Conservation (phyloP, 2,329 filamentous ascomycete species). For the Aspergillus sp. region DNA sequence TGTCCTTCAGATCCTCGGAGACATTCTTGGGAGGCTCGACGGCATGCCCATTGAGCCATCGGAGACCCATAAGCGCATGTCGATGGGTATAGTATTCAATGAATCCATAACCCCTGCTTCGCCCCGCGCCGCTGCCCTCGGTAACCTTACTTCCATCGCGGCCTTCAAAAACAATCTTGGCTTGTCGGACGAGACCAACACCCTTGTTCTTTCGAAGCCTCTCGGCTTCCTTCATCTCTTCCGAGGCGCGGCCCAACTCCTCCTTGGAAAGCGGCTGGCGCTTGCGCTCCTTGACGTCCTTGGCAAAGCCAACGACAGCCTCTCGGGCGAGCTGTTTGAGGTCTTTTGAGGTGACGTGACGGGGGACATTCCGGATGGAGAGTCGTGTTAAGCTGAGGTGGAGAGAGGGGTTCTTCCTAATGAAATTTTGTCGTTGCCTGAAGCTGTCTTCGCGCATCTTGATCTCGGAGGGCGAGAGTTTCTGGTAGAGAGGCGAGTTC, state of each 20-base stretch:
- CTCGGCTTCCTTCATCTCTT: slow-evolving; percentile 81
- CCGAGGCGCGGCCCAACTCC: slow-evolving; percentile 78
- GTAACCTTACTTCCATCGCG: slow-evolving; percentile 80
- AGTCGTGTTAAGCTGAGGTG: slow-evolving; percentile 89
- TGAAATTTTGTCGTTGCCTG: slow-evolving; percentile 84
- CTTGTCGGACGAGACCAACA: slow-evolving; percentile 86
- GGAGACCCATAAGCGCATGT: slow-evolving; percentile 89
- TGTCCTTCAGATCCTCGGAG: slow-evolving; percentile 60
- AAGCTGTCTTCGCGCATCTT: slow-evolving; percentile 86
- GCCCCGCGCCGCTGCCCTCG: slow-evolving; percentile 76
- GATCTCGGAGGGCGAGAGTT: slow-evolving; percentile 77
- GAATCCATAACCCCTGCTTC: slow-evolving; percentile 93
- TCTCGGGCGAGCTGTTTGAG: slow-evolving; percentile 89
- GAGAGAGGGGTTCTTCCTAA: slow-evolving; percentile 87
- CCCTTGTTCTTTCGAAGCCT: slow-evolving; percentile 77
- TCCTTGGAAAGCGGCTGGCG: slow-evolving; percentile 86
- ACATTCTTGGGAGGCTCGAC: slow-evolving; percentile 47
- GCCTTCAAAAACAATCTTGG: slow-evolving; percentile 93
- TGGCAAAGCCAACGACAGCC: slow-evolving; percentile 92
- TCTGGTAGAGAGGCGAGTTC: slow-evolving; percentile 76
- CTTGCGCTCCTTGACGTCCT: slow-evolving; percentile 78
- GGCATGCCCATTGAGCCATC: slow-evolving; percentile 85
- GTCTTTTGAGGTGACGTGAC: slow-evolving; percentile 80
- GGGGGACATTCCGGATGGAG: slow-evolving; percentile 87
- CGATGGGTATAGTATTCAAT: slow-evolving; percentile 95